A percentile compares a stretch with the other conserved stretches of the same genome.
Evolutionary conservation across 2,329 filamentous ascomycete species (phyloP).

Genomic region (Aspergillus sp.): DNA sequence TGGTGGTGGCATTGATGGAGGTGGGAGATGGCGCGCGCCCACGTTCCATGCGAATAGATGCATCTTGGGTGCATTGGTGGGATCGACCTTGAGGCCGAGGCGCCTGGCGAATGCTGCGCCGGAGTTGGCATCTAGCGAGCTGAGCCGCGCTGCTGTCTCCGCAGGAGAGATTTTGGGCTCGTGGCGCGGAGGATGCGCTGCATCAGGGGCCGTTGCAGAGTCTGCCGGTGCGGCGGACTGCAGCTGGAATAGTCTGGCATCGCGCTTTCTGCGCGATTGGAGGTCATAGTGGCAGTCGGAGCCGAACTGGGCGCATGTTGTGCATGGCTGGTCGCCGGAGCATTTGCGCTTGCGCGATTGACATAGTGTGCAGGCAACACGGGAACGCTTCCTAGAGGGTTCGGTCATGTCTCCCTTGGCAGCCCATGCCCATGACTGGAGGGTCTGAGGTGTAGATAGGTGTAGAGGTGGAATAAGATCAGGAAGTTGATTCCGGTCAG

Average conservation of each 20-base stretch:
- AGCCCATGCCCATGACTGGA: background rate
- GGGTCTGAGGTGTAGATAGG: background rate
- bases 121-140: constrained; percentile 59
- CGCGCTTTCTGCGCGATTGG: constrained; percentile 35
- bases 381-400: constrained; percentile 43
- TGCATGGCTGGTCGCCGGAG: constrained; percentile 56
- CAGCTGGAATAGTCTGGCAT: constrained; percentile 25
- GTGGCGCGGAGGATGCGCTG: constrained; percentile 13
- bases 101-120: constrained; percentile 59
- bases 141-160: constrained; percentile 27
- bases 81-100: constrained; percentile 56
- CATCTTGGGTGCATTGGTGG: constrained; percentile 55
- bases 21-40: constrained; percentile 25
- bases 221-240: constrained; percentile 17
- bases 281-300: constrained; percentile 55
- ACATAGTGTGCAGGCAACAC: constrained; percentile 54
- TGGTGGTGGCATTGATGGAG: constrained; percentile 11
- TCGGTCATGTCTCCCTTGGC: constrained; percentile 27
- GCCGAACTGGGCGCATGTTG: constrained; percentile 56
- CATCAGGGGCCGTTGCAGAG: constrained; percentile 1
- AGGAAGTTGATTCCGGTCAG: background rate
- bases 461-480: background rate
- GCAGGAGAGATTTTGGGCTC: constrained; percentile 17
- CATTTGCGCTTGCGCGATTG: constrained; percentile 60
- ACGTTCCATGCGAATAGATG: constrained; percentile 62